phyloP scores from a whole-genome alignment of 208 protist species.

The Kentomonas sorsogonicus region DNA sequence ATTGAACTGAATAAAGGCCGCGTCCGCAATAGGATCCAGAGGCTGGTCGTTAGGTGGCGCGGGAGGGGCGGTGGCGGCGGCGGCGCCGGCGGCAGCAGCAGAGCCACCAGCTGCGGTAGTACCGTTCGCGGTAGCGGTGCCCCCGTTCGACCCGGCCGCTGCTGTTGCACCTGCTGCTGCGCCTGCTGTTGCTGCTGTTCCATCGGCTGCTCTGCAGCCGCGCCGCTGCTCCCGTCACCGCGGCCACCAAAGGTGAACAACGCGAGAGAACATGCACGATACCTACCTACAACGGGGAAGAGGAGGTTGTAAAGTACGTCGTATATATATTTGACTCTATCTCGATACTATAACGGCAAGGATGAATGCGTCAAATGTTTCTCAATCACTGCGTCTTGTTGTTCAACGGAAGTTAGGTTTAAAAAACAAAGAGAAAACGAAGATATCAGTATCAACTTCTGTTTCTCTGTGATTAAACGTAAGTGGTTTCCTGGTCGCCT shows the following conservation, averaged over 20 bases:
- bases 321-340: constrained; percentile 9
- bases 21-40: constrained; percentile 19
- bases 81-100: neutral
- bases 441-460: too few relatives aligned
- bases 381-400: too few relatives aligned
- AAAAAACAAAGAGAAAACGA: too few relatives aligned
- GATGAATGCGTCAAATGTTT: too few relatives aligned
- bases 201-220: neutral
- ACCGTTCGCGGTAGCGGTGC: neutral
- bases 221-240: too few relatives aligned
- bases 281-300: constrained; percentile 6
- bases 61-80: neutral
- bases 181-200: neutral
- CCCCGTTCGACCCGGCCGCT: neutral
- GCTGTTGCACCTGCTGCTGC: neutral
- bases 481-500: neutral
- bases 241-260: too few relatives aligned
- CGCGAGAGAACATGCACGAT: too few relatives aligned
- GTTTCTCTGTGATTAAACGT: neutral
- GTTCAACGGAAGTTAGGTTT: too few relatives aligned
- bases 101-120: neutral
- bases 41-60: too few relatives aligned
- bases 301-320: neutral
- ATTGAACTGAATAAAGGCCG: constrained; percentile 15
- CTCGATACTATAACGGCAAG: too few relatives aligned